Base-by-base conservation (phyloP, 495 filamentous ascomycete species). In the Staphylotrichum tortipilum region DNA sequence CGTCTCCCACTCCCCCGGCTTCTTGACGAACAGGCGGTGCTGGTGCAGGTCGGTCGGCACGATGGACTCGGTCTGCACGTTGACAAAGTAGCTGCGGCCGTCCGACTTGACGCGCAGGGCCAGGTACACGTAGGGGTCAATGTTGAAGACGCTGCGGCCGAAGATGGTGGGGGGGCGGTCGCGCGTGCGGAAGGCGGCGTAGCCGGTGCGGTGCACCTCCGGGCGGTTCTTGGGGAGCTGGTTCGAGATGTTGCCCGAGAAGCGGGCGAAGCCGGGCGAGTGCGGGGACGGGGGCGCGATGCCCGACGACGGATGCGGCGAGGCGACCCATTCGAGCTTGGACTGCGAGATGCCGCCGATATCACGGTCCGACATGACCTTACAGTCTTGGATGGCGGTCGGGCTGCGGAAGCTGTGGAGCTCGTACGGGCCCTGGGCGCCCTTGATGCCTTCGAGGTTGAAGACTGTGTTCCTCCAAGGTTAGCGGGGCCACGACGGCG, bases 31-130 rank as follows among this genome's bases (percentile, higher is more conserved):
- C 12, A 98, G 63, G 52, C 94, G 75, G 66, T 98, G 94, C 68
- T 98, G 92, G 67, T 96, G 94, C 50, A 98, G 74, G 68, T 98
- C 92, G 3, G 90, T 91, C 29, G 88, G 82, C 39, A 94, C 84
- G 45, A 97, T 79, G 1, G 85, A 85, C 52, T 98, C 92, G 9
- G 89, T 95, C 73, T 96, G 94, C 31, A 98, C 71, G 65, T 98
- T 98, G 42, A 98, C 82, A 43, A 92, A 88, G 68, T 97, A 98
- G 54, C 85, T 84, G 8, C 91, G 72, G 11, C 91, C 90, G 67
- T 97, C 94, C 21, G 84, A 88, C 65, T 88, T 91, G 54, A 97
- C 74, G n/a, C 89, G 83, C 60, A 98, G 65, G 0, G 87, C 94
- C 7, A 97, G 79, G 66, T 88, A 97, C 6, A 76, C 65, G 66